phyloP scores from a whole-genome alignment of 176 grass and related monocot genomes.

The Ensete ventricosum region DNA sequence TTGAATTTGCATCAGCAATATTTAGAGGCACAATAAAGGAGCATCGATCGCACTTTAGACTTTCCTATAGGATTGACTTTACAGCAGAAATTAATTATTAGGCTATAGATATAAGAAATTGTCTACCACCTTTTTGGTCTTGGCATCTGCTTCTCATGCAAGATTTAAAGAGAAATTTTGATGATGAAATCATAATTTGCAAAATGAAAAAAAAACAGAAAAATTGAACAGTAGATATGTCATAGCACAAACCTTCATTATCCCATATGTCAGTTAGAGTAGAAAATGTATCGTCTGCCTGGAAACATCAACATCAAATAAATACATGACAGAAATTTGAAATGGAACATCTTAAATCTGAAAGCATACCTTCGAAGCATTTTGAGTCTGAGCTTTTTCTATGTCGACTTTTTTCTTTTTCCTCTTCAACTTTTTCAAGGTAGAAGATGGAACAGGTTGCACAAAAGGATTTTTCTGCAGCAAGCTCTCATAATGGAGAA shows the following conservation, averaged over 20 bases:
- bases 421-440: constrained; percentile 43
- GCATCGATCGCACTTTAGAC: not conserved
- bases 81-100: not conserved
- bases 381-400: constrained; percentile 11
- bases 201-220: not conserved
- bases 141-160: constrained; percentile 25
- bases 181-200: not conserved
- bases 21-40: not conserved
- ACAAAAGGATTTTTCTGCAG: constrained; percentile 58
- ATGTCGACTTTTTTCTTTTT: constrained; percentile 14
- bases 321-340: not conserved
- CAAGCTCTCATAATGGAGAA: constrained; percentile 59
- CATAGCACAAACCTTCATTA: constrained; percentile 11
- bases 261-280: constrained; percentile 64
- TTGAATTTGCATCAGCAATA: not conserved
- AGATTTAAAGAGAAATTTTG: not conserved
- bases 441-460: constrained; percentile 54
- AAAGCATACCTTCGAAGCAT: constrained; percentile 36
- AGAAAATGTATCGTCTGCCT: constrained; percentile 36
- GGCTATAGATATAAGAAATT: not conserved
- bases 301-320: constrained; percentile 5
- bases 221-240: not conserved
- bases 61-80: not conserved
- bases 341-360: not conserved
- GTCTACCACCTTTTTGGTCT: constrained; percentile 43